Base-by-base conservation (phyloP, 352 stramenopile genomes). In the Globisporangium paroecandrum region DNA sequence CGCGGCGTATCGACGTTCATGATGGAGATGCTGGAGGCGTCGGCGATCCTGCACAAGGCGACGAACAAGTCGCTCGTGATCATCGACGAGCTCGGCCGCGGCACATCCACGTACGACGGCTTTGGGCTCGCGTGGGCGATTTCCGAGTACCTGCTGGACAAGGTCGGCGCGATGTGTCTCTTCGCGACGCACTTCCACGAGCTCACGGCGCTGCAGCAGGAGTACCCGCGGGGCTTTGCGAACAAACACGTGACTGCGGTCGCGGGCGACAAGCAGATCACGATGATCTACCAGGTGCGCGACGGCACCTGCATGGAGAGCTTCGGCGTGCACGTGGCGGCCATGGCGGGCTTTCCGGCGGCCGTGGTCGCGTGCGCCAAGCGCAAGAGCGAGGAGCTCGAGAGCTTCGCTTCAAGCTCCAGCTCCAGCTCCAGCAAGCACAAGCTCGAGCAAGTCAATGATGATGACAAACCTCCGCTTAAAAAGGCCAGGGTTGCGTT, bases 171-270 rank as follows among this genome's bases (percentile, higher is more conserved):
- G 1, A 84, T 93, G 75, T 91, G 83, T 60, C 72, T 94, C 38
- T 99, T 99, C 83, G 97, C 98, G 7, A 99, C 98, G 24, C 98
- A 99, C 79, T 99, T 99, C 72, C 98, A 99, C 81, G 98, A 99
- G 76, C 82, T 99, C 38, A 99, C 97, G 41, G 87, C 85, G 18
- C 75, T 99, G n/a, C 79, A 90, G 68, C 76, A 95, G 25, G 85
- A 90, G 18, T 70, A 91, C 61, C 34, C 72, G 20, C 66, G 89
- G 27, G 77, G 82, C 22, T 92, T 93, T 57, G 89, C 98, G 24
- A 99, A 99, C 78, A 97, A 98, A 65, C 97, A 99, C 81, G 95
- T 99, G 25, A 97, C 93, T 15, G 97, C 98, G 24, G 78, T 97
- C 43, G 80, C 86, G 18, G 78, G 66, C 64, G 82, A 93, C 62